Base-by-base conservation (phyloP, 495 filamentous ascomycete species). In the Annulohypoxylon maeteangense region DNA sequence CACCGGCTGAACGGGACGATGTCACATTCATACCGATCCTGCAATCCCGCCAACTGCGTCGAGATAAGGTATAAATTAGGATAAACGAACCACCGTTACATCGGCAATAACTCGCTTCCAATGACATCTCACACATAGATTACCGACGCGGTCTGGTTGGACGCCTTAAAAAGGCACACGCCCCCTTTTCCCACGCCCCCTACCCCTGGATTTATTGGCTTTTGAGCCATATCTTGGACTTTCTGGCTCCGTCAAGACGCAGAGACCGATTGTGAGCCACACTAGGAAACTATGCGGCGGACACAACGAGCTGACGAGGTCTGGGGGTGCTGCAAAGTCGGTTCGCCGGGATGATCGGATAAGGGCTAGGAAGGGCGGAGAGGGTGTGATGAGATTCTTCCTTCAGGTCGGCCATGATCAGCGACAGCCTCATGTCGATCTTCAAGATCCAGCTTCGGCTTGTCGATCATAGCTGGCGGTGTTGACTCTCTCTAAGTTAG, bases 21-120 rank as follows among this genome's bases (percentile, higher is more conserved):
- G 70, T 68, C 47, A 73, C 65, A 65, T 68, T 53, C 20, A 65
- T 73, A 65, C 70, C 70, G 61, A 68, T 73, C 70, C 70, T 68
- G 65, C 56, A 73, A 73, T 73, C 70, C 65, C 63, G 32, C 69
- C 8, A 58, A 64, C 63, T 64, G 64, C 59, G 50, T n/a, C 14
- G 47, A 18, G 60, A 67, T 67, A 63, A 63, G 47, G 63, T 42
- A n/a, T 58, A 54, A 62, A 67, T 67, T 45, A 67, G 64, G 58
- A 67, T 67, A 67, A 72, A 67, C 60, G 32, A 63, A 60, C 58
- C 18, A 63, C 25, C 53, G 51, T 63, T 45, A n/a, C 65, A 68
- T 68, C 65, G 55, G 70, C 34, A 66, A 62, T 62, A 65, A 36
- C 70, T 62, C 61, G 65, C 65, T 72, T 72, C 65, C 65, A 73